These are phyloP conservation scores for Rhododendron molle DNA, from an alignment of 148 eudicot genomes.

Conservation along the genomic window DNA sequence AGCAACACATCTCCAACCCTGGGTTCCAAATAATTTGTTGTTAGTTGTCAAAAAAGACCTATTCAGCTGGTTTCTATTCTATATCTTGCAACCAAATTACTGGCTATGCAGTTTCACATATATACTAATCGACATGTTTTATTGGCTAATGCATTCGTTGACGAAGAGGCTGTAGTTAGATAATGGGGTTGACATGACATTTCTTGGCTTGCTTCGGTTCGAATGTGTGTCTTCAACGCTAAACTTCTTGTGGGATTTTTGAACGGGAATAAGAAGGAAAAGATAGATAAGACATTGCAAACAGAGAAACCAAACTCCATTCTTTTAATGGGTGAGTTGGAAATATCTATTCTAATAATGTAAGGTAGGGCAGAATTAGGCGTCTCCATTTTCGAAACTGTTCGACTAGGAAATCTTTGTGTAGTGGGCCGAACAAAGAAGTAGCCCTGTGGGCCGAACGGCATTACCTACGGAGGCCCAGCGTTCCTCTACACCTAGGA, in stretches of 20 bases:
- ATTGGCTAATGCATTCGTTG: not conserved
- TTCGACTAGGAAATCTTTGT: too few species aligned
- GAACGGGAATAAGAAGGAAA: not conserved
- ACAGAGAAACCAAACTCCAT: not conserved
- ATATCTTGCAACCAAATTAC: not conserved
- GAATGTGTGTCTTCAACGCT: not conserved
- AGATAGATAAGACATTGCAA: not conserved
- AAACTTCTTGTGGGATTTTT: not conserved
- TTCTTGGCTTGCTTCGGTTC: not conserved
- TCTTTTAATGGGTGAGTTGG: not conserved
- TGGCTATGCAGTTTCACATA: not conserved
- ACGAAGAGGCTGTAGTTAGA: not conserved
- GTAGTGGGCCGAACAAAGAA: too few species aligned
- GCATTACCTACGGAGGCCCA: too few species aligned
- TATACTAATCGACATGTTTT: not conserved
- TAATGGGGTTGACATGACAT: not conserved
- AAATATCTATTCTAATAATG: not conserved
- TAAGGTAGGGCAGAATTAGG: not conserved
- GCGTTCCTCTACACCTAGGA: too few species aligned
- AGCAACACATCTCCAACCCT: too few species aligned
- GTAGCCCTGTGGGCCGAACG: too few species aligned
- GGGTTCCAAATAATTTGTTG: not conserved
- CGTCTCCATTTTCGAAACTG: too few species aligned
- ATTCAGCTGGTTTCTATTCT: not conserved
- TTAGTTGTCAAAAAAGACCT: not conserved